phyloP scores from a whole-genome alignment of 1,139 yeast genomes.

The Taphrina communis region DNA sequence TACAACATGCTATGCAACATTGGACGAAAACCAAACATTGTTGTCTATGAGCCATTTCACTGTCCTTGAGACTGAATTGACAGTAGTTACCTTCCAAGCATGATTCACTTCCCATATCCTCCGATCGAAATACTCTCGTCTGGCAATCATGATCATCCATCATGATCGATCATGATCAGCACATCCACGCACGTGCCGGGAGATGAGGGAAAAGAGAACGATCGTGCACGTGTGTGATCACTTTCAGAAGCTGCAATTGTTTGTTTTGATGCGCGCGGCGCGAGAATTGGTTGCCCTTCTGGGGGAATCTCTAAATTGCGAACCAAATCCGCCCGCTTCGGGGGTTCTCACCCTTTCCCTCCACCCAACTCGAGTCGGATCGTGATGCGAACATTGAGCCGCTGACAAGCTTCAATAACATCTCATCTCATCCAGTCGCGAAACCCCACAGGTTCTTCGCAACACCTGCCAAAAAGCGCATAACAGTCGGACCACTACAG shows the following conservation, averaged over 20 bases:
- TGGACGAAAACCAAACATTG: too few species aligned
- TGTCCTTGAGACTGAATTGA: too few species aligned
- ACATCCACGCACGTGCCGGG: background rate
- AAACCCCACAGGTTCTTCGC: constrained; percentile 11
- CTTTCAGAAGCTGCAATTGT: background rate
- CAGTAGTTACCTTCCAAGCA: too few species aligned
- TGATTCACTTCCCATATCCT: too few species aligned
- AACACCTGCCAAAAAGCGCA: too few species aligned
- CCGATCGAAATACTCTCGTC: background rate
- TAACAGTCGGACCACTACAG: background rate
- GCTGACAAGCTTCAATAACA: constrained; percentile 1
- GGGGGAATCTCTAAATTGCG: background rate
- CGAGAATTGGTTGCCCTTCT: background rate
- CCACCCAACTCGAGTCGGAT: constrained; percentile 6
- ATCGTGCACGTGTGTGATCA: constrained; percentile 10
- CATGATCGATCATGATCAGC: background rate
- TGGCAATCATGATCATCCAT: background rate
- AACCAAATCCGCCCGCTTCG: background rate
- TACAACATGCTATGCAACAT: too few species aligned
- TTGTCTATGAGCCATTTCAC: too few species aligned
- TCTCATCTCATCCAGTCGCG: constrained; percentile 17
- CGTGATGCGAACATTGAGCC: constrained; percentile 11
- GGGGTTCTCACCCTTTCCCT: constrained; percentile 5
- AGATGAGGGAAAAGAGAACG: background rate
- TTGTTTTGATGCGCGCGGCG: constrained; percentile 9